A percentile compares a stretch with the other conserved stretches of the same genome.
Conservation (phyloP, 164 flowering plant species). For the Paratinospora sagittata region DNA sequence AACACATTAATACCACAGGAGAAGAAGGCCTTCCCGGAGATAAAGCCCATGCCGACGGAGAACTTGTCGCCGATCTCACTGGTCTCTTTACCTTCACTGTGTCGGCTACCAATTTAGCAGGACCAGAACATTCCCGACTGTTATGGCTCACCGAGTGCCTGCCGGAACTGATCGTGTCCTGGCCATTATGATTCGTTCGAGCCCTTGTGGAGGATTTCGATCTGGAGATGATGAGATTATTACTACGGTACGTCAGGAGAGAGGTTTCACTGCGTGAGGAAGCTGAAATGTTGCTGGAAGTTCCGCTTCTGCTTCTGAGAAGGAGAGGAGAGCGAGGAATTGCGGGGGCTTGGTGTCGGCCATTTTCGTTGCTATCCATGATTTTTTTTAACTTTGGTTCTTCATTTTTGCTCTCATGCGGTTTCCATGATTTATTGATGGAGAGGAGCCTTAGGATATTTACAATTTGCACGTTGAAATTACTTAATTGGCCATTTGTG, state of each 20-base stretch:
- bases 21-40: conserved; percentile 50
- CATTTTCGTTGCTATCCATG: no score
- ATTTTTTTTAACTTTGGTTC: no score
- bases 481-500: no score
- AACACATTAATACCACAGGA: conserved; percentile 9
- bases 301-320: conserved; percentile 27
- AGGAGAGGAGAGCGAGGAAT: conserved; percentile 24
- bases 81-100: conserved; percentile 9
- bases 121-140: conserved; percentile 7
- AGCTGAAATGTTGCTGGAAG: conserved; percentile 8
- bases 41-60: conserved; percentile 79
- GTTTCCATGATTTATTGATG: no score
- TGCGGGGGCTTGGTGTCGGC: not conserved
- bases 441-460: no score
- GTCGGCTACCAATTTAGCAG: not conserved
- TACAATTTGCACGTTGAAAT: no score
- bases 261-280: conserved; percentile 6
- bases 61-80: conserved; percentile 20
- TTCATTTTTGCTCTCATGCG: no score
- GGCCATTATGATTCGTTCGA: conserved; percentile 6
- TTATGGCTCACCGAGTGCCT: not conserved
- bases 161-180: not conserved
- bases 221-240: conserved; percentile 3
- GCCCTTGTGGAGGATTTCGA: conserved; percentile 32
- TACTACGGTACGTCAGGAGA: conserved; percentile 5